Percentiles rank a stretch among this genome's conserved stretches.
These are phyloP conservation scores for Cymbopogon citratus DNA, from an alignment of 176 grass and related monocot species.

Conservation along the genomic window DNA sequence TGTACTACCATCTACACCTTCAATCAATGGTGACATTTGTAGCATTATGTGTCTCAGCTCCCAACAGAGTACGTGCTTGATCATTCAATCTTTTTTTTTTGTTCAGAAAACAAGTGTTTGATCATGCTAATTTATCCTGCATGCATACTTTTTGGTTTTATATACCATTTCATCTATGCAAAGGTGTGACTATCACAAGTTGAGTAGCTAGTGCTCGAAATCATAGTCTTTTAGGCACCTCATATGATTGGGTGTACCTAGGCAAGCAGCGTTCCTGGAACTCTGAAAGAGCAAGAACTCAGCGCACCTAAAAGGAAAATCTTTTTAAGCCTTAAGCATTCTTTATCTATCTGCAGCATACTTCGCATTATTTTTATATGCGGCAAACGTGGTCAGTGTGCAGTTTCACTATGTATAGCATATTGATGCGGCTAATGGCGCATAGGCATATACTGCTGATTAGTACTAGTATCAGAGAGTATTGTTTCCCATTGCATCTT, in stretches of 20 bases:
- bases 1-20: slow-evolving; percentile 1
- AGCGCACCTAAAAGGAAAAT: slow-evolving; percentile 27
- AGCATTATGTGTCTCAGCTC: background rate
- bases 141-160: background rate
- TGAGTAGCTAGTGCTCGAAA: slow-evolving; percentile 5
- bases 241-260: slow-evolving; percentile 20
- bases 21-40: slow-evolving; percentile 18
- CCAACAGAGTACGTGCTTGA: slow-evolving; percentile 8
- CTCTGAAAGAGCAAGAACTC: slow-evolving; percentile 21
- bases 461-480: slow-evolving; percentile 15
- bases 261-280: slow-evolving; percentile 30
- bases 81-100: background rate
- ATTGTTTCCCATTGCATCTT: background rate
- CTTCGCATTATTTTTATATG: slow-evolving; percentile 13
- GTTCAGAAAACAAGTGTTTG: background rate
- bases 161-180: background rate
- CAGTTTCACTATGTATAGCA: slow-evolving; percentile 20
- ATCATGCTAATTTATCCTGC: background rate
- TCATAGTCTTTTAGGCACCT: background rate
- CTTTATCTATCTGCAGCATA: background rate
- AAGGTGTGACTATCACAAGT: background rate
- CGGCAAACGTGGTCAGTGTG: slow-evolving; percentile 4
- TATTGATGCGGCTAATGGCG: background rate
- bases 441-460: slow-evolving; percentile 1
- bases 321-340: background rate